A percentile compares a stretch with the other conserved stretches of the same genome.
phyloP scores from a whole-genome alignment of 1,284 basidiomycete genomes.

The Ceratobasidium sp. region DNA sequence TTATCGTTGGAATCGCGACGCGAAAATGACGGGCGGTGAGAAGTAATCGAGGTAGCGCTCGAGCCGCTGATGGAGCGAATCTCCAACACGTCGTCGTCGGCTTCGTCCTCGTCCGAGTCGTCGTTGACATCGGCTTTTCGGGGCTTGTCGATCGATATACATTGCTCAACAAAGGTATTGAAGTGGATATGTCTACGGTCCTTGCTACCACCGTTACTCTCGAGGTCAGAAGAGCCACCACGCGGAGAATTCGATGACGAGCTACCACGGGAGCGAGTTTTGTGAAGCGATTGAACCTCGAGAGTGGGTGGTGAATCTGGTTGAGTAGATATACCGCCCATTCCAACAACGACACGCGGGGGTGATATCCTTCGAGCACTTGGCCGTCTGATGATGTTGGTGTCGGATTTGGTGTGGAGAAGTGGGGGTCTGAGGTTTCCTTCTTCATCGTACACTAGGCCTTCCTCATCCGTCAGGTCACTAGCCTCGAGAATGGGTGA shows the following conservation, averaged over 20 bases:
- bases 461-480: slow-evolving; percentile 47
- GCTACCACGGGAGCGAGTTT: slow-evolving; percentile 10
- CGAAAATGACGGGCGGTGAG: slow-evolving; percentile 24
- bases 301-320: not conserved
- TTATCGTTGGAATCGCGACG: slow-evolving; percentile 49
- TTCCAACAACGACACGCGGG: slow-evolving; percentile 40
- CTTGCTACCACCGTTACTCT: slow-evolving; percentile 58
- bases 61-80: slow-evolving; percentile 34
- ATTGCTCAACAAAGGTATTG: slow-evolving; percentile 98
- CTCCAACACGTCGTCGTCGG: slow-evolving; percentile 43
- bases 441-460: slow-evolving; percentile 47
- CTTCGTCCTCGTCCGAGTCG: slow-evolving; percentile 41
- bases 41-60: slow-evolving; percentile 11
- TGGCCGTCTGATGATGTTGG: slow-evolving; percentile 61
- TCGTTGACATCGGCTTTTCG: slow-evolving; percentile 27
- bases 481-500: slow-evolving; percentile 59
- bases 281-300: not conserved
- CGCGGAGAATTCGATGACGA: slow-evolving; percentile 36
- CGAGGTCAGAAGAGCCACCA: slow-evolving; percentile 20
- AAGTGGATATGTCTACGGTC: slow-evolving; percentile 80
- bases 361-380: slow-evolving; percentile 41
- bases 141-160: slow-evolving; percentile 79
- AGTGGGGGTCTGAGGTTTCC: slow-evolving; percentile 61
- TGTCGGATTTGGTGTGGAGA: slow-evolving; percentile 82
- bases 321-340: slow-evolving; percentile 2